Percentiles rank a stretch among this genome's conserved stretches.
Conservation (phyloP, 2,329 filamentous ascomycete species). For the Fusarium sp. region DNA sequence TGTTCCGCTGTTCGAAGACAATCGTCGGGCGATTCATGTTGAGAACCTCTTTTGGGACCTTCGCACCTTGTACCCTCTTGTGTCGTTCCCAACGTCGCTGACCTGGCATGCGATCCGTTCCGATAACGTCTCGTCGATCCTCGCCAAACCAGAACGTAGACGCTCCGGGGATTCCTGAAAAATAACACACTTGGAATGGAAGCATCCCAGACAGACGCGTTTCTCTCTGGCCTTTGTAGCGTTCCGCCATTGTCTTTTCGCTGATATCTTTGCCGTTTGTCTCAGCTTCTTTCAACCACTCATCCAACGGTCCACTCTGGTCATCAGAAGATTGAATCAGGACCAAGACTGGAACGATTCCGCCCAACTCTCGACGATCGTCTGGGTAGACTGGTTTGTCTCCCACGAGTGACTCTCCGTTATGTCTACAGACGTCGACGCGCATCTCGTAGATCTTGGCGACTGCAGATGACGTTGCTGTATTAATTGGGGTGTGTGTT, state of each 20-base stretch:
- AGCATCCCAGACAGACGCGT: slow-evolving; percentile 45
- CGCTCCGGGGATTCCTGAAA: slow-evolving; percentile 35
- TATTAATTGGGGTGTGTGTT: slow-evolving; percentile 31
- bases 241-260: slow-evolving; percentile 34
- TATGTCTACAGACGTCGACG: slow-evolving; percentile 45
- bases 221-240: slow-evolving; percentile 25
- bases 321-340: slow-evolving; percentile 18
- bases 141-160: slow-evolving; percentile 45
- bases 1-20: slow-evolving; percentile 37
- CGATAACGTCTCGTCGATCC: slow-evolving; percentile 46
- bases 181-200: slow-evolving; percentile 48
- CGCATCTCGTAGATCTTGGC: slow-evolving; percentile 45
- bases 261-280: slow-evolving; percentile 35
- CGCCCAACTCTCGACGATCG: slow-evolving; percentile 44
- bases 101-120: slow-evolving; percentile 48
- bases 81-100: slow-evolving; percentile 45
- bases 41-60: slow-evolving; percentile 13
- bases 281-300: slow-evolving; percentile 7
- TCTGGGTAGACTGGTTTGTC: slow-evolving; percentile 42
- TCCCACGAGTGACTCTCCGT: slow-evolving; percentile 45
- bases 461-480: slow-evolving; percentile 26
- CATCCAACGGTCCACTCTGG: slow-evolving; percentile 23
- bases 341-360: slow-evolving; percentile 46
- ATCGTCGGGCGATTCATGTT: slow-evolving; percentile 28
- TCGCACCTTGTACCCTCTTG: slow-evolving; percentile 7